Evolutionary conservation across 257 asterid species (phyloP), one percentile per base, ranked within the genome.

Genomic region (Nicotiana obtusifolia): DNA sequence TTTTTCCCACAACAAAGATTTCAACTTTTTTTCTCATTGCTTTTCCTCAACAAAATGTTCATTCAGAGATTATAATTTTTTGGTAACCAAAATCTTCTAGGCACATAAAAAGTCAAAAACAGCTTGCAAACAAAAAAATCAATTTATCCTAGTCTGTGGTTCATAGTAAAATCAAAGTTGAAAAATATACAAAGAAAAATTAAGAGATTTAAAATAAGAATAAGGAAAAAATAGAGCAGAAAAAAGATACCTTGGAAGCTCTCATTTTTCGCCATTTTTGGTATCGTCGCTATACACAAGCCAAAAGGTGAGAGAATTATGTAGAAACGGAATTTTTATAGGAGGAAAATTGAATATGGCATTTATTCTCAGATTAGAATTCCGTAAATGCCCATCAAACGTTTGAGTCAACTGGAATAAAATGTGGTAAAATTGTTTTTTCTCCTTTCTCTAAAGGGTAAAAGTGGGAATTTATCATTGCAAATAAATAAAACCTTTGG

Each of bases 191-290:
- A 49, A 41, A 49, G 41, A 47, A 24, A 24, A 73, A 47, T 20
- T 9, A 71, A 20, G 59, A 71, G 15, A 68, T 68, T 10, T 37
- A 20, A 3, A 60, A 60, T 15, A 54, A 57, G 26, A 19, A n/a
- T 60, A 60, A 22, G 66, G 31, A 13, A 24, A 24, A 62, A 61
- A 10, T 61, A 37, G 26, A 69, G 33, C 59, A 41, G 78, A 20
- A 37, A 71, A 49, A 13, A 1, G 7, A 7, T 49, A 75, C 80
- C 59, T 75, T 54, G 33, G 59, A 44, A 22, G 78, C 60, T 71
- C 20, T 71, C 35, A 19, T 71, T 44, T 37, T 49, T 75, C 24
- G 80, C 80, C 80, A 75, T 75, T 75, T 41, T 75, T 49, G 62
- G 16, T 75, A 49, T 24, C 7, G 20, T 10, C 11, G 78, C 31